Conservation (phyloP, 2,329 filamentous ascomycete species). For the Penicillium corylophilum region DNA sequence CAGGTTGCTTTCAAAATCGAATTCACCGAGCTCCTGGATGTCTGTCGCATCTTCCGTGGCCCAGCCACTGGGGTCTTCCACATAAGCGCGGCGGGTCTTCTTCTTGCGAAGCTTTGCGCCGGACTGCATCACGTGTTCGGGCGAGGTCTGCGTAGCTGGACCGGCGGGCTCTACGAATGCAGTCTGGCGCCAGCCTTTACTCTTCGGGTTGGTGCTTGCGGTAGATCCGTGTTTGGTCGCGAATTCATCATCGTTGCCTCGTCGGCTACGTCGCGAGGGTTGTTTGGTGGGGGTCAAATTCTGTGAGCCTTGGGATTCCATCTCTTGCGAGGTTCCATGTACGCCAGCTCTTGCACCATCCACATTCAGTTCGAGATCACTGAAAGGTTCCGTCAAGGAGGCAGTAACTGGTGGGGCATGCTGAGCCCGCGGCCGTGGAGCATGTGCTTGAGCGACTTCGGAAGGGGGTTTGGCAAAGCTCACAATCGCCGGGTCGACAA, state of each 20-base stretch:
- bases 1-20: slow-evolving; percentile 85
- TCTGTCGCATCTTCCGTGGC: slow-evolving; percentile 95
- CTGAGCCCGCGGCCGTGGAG: slow-evolving; percentile 26
- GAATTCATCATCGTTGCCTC: slow-evolving; percentile 45
- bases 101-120: slow-evolving; percentile 48
- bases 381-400: slow-evolving; percentile 49
- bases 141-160: slow-evolving; percentile 47
- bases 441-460: slow-evolving; percentile 10
- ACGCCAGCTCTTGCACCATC: slow-evolving; percentile 18
- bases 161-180: slow-evolving; percentile 56
- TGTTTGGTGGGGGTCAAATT: slow-evolving; percentile 24
- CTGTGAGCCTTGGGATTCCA: slow-evolving; percentile 19
- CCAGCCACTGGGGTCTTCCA: slow-evolving; percentile 74
- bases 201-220: slow-evolving; percentile 44
- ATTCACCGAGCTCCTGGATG: slow-evolving; percentile 88
- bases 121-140: slow-evolving; percentile 23
- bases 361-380: slow-evolving; percentile 38
- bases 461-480: slow-evolving; percentile 55
- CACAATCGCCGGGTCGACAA: slow-evolving; percentile 81
- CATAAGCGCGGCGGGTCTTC: slow-evolving; percentile 46
- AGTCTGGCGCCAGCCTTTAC: slow-evolving; percentile 67
- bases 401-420: slow-evolving; percentile 28
- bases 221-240: slow-evolving; percentile 35
- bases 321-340: slow-evolving; percentile 12
- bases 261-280: slow-evolving; percentile 45